phyloP scores from a whole-genome alignment of 305 asterid genomes.

The Nicotiana rustica region DNA sequence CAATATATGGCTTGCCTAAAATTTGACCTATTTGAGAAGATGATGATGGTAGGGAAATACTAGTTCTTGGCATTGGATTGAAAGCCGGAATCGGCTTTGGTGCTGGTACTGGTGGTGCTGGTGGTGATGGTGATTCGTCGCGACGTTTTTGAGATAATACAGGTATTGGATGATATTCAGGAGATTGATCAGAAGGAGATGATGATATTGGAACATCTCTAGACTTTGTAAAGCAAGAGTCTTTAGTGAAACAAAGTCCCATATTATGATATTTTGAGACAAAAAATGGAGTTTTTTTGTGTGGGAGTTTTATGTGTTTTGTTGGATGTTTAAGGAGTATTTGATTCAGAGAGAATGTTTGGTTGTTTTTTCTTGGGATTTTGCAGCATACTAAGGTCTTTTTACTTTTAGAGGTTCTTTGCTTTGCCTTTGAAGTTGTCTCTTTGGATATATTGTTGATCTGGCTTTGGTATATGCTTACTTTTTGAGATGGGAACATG shows the following conservation, averaged over 20 bases:
- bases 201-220: slow-evolving; percentile 30
- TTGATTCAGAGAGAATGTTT: background rate
- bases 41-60: background rate
- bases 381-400: background rate
- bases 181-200: slow-evolving; percentile 21
- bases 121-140: background rate
- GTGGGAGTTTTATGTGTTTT: background rate
- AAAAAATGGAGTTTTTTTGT: background rate
- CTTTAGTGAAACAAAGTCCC: slow-evolving; percentile 11
- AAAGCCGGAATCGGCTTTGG: background rate
- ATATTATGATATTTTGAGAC: slow-evolving; percentile 9
- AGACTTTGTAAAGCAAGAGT: slow-evolving; percentile 30
- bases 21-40: slow-evolving; percentile 27
- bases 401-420: slow-evolving; percentile 36
- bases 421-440: slow-evolving; percentile 32
- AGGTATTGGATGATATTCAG: slow-evolving; percentile 28
- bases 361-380: background rate
- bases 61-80: background rate
- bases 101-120: background rate
- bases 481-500: slow-evolving; percentile 17
- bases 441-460: slow-evolving; percentile 31
- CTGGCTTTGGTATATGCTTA: slow-evolving; percentile 27
- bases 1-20: slow-evolving; percentile 29
- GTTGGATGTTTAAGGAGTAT: slow-evolving; percentile 3
- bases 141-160: background rate